Evolutionary conservation across 768 basidiomycete genomes (phyloP).

Genomic region (Panellus pusillus): DNA sequence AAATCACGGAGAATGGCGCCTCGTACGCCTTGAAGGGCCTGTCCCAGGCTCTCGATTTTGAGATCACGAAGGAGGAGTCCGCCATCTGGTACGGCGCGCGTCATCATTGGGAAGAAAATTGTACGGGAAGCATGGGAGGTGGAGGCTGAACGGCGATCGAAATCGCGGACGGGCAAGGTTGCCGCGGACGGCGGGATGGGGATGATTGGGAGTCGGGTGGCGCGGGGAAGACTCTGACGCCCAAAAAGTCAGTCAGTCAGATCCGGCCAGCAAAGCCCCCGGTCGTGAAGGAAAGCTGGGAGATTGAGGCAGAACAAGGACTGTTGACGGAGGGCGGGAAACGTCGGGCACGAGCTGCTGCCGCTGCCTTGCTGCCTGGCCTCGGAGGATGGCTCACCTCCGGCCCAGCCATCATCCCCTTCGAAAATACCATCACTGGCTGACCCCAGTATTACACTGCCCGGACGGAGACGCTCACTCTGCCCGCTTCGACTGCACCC

Average conservation of each 20-base stretch:
- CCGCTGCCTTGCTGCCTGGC: conserved; percentile 34
- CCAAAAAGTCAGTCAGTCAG: conserved; percentile 1
- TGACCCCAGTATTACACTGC: conserved; percentile 63
- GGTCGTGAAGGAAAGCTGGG: conserved; percentile 71
- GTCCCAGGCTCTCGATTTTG: conserved; percentile 53
- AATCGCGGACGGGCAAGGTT: too few species aligned
- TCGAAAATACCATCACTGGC: conserved; percentile 39
- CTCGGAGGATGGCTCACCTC: conserved; percentile 21
- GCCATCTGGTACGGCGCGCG: conserved; percentile 48
- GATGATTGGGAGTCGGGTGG: too few species aligned
- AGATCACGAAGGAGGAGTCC: conserved; percentile 56
- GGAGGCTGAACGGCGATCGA: too few species aligned
- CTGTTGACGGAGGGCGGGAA: conserved; percentile 73
- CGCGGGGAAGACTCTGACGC: neutral
- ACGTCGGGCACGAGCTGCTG: conserved; percentile 59
- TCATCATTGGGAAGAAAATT: conserved; percentile 35
- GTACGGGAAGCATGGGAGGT: too few species aligned
- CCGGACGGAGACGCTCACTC: conserved; percentile 55
- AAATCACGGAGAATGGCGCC: too few species aligned
- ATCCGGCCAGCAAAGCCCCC: conserved; percentile 27
- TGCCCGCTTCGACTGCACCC: conserved; percentile 60
- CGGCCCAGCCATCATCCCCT: conserved; percentile 24
- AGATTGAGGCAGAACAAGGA: conserved; percentile 75
- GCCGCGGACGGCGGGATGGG: too few species aligned
- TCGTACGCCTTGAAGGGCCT: conserved; percentile 36